Evolutionary conservation across 352 stramenopile species (phyloP).

Genomic region (Globisporangium recalcitrans): DNA sequence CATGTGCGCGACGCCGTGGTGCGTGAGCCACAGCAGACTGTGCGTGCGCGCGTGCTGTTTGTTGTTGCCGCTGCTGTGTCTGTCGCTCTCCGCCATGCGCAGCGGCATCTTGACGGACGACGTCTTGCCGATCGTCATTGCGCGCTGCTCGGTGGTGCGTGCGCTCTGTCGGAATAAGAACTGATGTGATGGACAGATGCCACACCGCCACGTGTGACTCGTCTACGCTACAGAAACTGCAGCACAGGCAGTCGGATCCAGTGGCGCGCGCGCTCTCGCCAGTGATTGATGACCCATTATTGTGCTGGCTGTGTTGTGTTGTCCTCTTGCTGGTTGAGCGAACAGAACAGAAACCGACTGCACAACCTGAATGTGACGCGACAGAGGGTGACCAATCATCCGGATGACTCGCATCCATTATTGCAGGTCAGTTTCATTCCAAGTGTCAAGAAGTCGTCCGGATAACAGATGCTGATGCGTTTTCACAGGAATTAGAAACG

Average conservation of each 20-base stretch:
- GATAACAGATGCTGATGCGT: neutral
- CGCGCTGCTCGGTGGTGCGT: neutral
- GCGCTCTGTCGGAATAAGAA: neutral
- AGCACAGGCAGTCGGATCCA: no score
- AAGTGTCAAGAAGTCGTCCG: neutral
- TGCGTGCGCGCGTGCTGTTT: slow-evolving; percentile 14
- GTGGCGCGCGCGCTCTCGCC: neutral
- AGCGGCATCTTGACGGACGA: slow-evolving; percentile 5
- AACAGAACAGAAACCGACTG: neutral
- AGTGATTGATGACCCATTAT: slow-evolving; percentile 3
- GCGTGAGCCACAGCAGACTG: slow-evolving; percentile 27
- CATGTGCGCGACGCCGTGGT: slow-evolving; percentile 26
- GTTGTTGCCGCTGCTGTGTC: neutral
- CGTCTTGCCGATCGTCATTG: slow-evolving; percentile 18
- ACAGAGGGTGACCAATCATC: slow-evolving; percentile 1
- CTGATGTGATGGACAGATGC: neutral
- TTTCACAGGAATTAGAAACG: slow-evolving; percentile 4
- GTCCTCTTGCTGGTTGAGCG: neutral
- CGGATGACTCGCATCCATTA: neutral
- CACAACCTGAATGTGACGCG: slow-evolving; percentile 10
- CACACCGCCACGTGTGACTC: neutral
- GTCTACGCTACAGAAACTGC: no score
- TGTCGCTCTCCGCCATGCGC: slow-evolving; percentile 6
- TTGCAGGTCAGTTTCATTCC: neutral
- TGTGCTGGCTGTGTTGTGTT: neutral